These are phyloP conservation scores for Plasmodium chabaudi DNA, from an alignment of 169 alveolate species.

Conservation along the genomic window DNA sequence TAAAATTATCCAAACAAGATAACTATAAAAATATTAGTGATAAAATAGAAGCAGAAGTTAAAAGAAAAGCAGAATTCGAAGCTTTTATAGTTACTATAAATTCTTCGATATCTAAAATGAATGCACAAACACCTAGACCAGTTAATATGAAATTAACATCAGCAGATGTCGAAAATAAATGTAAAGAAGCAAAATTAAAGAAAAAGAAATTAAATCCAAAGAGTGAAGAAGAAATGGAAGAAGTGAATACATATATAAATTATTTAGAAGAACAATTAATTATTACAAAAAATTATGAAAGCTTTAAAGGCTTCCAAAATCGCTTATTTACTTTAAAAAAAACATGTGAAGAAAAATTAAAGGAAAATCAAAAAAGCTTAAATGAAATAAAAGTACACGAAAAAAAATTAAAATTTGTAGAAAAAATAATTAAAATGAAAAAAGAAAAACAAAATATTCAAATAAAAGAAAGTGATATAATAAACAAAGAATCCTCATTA, in stretches of 20 bases:
- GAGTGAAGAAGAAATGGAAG: constrained; percentile 64
- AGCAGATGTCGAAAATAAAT: constrained; percentile 37
- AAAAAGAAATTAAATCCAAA: constrained; percentile 62
- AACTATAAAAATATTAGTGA: constrained; percentile 55
- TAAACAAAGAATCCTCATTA: constrained; percentile 38
- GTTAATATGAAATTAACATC: constrained; percentile 41
- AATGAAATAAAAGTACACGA: constrained; percentile 47
- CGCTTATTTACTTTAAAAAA: constrained; percentile 23
- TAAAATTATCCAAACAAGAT: constrained; percentile 35
- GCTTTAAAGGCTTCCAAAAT: constrained; percentile 64
- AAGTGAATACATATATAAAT: constrained; percentile 55
- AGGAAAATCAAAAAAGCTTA: constrained; percentile 40
- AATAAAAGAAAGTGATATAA: constrained; percentile 32
- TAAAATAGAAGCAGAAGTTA: constrained; percentile 52
- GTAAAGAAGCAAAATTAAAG: constrained; percentile 58
- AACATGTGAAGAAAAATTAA: constrained; percentile 50
- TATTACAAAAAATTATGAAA: constrained; percentile 63
- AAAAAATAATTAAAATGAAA: constrained; percentile 66
- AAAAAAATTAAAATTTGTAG: constrained; percentile 41
- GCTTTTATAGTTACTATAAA: constrained; percentile 20
- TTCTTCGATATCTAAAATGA: constrained; percentile 19
- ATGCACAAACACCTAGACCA: constrained; percentile 59
- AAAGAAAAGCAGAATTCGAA: constrained; percentile 44
- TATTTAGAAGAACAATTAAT: constrained; percentile 72
- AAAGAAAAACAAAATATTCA: constrained; percentile 53